Base-by-base conservation (phyloP, 371 early-diverging fungal species). In the Actinomortierella ambigua region DNA sequence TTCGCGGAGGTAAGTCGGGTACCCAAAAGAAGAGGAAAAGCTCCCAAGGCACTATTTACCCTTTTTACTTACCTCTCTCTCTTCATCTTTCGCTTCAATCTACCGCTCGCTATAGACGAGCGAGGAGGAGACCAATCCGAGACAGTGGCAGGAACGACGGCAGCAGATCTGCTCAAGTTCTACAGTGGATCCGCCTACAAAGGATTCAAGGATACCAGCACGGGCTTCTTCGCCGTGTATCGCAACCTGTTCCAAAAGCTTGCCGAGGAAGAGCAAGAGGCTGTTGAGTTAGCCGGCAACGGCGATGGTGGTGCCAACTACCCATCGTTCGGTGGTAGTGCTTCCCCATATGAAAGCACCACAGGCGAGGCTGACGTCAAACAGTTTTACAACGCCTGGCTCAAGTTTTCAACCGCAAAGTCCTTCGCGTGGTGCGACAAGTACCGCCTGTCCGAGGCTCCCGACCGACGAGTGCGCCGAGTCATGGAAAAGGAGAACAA, bases 401-500 rank as follows among this genome's bases (percentile, higher is more conserved):
- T 80, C 34, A 85, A 82, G 13, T 98, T 96, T 63, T 76, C 88
- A 1, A 84, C 92, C 2, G 78, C 77, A 44, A 94, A 94, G 75
- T 87, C 90, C 8, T 98, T 98, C 69, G 81, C 84, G 23, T 96
- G 96, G 97, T 82, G 81, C 56, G 99, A 98, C 75, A 89, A 94
- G 65, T 94, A 88, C 81, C 78, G 90, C 7, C 80, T 94, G 2
- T 79, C 90, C 0, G 94, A 96, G 53, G 88, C 94, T 55, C 91
- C 90, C 2, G 94, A 94, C 75, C 86, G 99, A 28, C 68, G 80
- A 43, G 79, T 92, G 6, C 87, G 93, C 11, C 79, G 97, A 49
- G 77, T 84, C 14, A 95, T 96, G 94, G 97, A 97, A 65, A 92
- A 92, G 64, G 94, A 97, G 56, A 98, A 98, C 78, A 86, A 87